These are phyloP conservation scores for Oryza rufipogon DNA, from an alignment of 176 grass and related monocot genomes.

Conservation along the genomic window DNA sequence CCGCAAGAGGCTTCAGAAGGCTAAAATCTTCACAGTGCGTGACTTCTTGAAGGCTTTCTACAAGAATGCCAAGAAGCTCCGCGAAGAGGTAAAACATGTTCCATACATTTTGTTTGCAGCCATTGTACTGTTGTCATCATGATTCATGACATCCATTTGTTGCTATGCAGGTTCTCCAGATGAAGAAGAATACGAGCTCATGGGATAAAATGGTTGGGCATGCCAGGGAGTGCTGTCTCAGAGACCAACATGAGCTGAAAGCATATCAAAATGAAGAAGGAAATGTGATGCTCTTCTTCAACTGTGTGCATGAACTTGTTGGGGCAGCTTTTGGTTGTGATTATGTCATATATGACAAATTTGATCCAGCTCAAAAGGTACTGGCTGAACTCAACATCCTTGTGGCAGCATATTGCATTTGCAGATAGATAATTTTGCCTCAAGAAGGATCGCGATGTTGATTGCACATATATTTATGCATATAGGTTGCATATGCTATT, in stretches of 20 bases:
- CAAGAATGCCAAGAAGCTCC: constrained; percentile 8
- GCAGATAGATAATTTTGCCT: no score
- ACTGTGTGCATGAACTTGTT: constrained; percentile 27
- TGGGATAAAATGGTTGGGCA: constrained; percentile 47
- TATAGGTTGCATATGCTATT: no score
- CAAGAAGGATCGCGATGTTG: no score
- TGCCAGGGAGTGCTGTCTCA: constrained; percentile 31
- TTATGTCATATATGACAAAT: neutral
- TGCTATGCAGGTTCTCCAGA: constrained; percentile 27
- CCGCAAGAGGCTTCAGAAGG: constrained; percentile 11
- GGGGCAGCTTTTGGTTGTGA: neutral
- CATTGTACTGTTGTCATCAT: neutral
- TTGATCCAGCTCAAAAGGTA: constrained; percentile 23
- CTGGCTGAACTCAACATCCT: neutral
- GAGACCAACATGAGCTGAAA: constrained; percentile 28
- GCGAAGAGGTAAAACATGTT: neutral
- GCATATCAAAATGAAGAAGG: neutral
- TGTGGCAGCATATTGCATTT: no score
- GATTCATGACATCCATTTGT: neutral
- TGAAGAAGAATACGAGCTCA: neutral
- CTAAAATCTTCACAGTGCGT: neutral
- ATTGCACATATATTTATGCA: no score
- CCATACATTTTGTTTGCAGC: neutral
- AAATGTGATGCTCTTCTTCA: constrained; percentile 19
- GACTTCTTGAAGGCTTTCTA: constrained; percentile 45